Evolutionary conservation across 495 filamentous ascomycete species (phyloP), one percentile per base, ranked within the genome.

Genomic region (Penicillium pancosmium): DNA sequence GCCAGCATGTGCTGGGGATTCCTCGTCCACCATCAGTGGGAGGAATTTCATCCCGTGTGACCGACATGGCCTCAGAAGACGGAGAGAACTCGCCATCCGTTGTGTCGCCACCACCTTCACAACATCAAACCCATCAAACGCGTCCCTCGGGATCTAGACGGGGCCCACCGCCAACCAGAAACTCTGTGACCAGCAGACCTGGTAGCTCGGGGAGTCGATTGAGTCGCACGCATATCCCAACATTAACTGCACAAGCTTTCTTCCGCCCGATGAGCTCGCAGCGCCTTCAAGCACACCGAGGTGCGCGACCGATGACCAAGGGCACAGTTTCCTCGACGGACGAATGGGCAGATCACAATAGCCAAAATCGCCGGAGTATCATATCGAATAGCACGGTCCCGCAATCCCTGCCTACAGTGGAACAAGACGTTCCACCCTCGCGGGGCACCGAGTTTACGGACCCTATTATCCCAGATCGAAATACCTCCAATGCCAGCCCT

Each of bases 211-310:
- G 82, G 3, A 91, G 89, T 69, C 83, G 87, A 65, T 89, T 91
- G 50, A 91, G 89, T 69, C 83, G 86, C 66, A 93, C 90, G 16
- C 94, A 98, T 78, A 93, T 96, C 36, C 93, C 94, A 8, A 90
- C 89, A 1, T 76, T 98, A 31, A 86, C 92, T 8, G 91, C 92
- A 13, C 88, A 93, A 62, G 93, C 89, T 18, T 98, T 98, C 73
- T 97, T 97, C 65, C 87, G 88, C 9, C 94, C 94, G 16, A 96
- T 98, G 94, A 97, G 92, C 75, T 95, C 92, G 21, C 93, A 97
- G 72, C 86, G 91, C 68, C 79, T 97, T 50, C 94, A 98, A 73
- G 93, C 92, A 52, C 95, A 98, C 70, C 80, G 94, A 67, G 86
- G 86, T 48, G 79, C 82, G 25, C 77, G 83, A 12, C 83, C 83